Conservation (phyloP, 129 eudicot genomes). For the Helianthus tuberosus region DNA sequence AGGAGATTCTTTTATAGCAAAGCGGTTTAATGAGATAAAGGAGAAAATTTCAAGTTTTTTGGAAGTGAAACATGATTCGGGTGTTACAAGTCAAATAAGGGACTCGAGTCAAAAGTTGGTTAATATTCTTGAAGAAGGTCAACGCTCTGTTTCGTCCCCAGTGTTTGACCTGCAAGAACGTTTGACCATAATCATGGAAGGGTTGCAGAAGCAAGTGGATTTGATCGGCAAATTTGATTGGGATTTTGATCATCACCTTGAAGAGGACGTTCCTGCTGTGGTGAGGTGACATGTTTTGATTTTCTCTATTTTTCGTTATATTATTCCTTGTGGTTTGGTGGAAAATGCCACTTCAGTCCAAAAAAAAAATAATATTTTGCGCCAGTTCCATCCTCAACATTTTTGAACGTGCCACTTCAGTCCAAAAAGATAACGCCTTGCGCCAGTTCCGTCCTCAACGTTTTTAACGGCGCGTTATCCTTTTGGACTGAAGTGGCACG, state of each 20-base stretch:
- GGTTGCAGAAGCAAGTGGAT: constrained; percentile 87
- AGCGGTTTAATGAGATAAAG: constrained; percentile 65
- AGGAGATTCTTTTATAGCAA: constrained; percentile 63
- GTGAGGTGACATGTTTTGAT: constrained; percentile 81
- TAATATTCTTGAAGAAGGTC: constrained; percentile 73
- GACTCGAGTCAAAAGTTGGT: constrained; percentile 78
- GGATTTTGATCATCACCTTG: constrained; percentile 96
- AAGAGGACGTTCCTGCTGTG: constrained; percentile 98
- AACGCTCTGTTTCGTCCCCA: constrained; percentile 83
- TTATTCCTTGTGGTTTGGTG: no score
- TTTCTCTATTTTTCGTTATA: neutral
- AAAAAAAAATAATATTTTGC: no score
- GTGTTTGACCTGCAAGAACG: constrained; percentile 80
- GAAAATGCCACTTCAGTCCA: no score
- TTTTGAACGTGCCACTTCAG: no score
- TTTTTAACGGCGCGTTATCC: no score
- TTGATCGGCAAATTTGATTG: constrained; percentile 83
- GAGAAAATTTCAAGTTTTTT: constrained; percentile 56
- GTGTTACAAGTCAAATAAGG: constrained; percentile 62
- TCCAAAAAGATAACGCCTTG: no score
- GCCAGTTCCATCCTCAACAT: no score
- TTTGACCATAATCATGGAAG: constrained; percentile 64
- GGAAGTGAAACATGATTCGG: constrained; percentile 69
- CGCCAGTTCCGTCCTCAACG: no score
- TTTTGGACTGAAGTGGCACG: no score